Conservation (phyloP, 2,329 filamentous ascomycete genomes). For the Juglanconis sp. region DNA sequence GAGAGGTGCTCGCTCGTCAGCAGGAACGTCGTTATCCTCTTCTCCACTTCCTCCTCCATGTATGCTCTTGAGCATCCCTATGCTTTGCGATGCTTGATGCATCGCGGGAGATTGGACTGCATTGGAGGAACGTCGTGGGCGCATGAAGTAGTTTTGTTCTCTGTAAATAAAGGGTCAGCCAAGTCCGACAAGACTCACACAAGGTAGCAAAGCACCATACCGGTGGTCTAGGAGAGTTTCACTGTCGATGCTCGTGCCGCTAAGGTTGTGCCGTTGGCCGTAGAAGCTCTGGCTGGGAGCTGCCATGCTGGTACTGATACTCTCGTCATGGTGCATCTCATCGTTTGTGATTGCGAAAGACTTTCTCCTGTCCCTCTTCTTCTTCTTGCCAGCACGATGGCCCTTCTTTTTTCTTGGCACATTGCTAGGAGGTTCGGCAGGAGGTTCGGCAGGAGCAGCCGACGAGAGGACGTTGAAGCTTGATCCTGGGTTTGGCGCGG, state of each 20-base stretch:
- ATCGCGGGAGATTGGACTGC: conserved; percentile 33
- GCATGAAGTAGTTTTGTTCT: conserved; percentile 56
- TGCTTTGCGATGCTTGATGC: conserved; percentile 28
- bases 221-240: conserved; percentile 84
- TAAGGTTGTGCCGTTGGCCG: conserved; percentile 57
- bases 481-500: neutral
- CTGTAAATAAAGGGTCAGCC: conserved; percentile 33
- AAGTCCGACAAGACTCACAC: conserved; percentile 9
- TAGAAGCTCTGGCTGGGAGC: conserved; percentile 44
- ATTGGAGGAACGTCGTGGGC: conserved; percentile 59
- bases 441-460: neutral
- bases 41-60: conserved; percentile 39
- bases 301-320: conserved; percentile 23
- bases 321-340: conserved; percentile 39
- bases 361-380: conserved; percentile 71
- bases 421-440: conserved; percentile 18
- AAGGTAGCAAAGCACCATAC: conserved; percentile 38
- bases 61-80: conserved; percentile 25
- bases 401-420: conserved; percentile 61
- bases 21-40: conserved; percentile 43
- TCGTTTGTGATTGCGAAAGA: conserved; percentile 71
- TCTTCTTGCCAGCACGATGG: conserved; percentile 70
- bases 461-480: conserved; percentile 2
- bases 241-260: conserved; percentile 85
- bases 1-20: conserved; percentile 53